phyloP scores from a whole-genome alignment of 192 early-diverging fungal species.

The Coemansia sp. region DNA sequence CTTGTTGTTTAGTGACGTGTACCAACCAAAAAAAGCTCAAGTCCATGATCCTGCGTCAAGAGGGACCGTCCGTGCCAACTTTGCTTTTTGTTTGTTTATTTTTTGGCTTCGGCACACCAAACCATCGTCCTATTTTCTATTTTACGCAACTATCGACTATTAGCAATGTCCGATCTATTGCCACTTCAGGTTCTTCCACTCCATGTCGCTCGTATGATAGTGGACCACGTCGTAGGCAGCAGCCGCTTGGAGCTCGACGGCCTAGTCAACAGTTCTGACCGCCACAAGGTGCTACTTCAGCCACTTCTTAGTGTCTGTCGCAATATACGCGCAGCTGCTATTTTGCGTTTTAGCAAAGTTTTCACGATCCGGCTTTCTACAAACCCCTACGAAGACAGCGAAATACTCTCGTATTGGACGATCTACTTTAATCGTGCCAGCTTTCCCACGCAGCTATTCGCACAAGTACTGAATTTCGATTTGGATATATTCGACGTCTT shows the following conservation, averaged over 20 bases:
- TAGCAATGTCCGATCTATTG: neutral
- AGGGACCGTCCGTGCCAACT: too few species aligned
- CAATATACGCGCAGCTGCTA: neutral
- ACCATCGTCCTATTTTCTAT: too few species aligned
- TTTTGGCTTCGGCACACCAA: too few species aligned
- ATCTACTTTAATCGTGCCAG: neutral
- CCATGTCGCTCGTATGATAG: neutral
- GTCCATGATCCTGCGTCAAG: too few species aligned
- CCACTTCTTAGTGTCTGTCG: neutral
- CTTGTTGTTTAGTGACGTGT: too few species aligned
- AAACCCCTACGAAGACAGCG: neutral
- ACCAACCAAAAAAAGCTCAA: too few species aligned
- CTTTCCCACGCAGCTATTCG: neutral
- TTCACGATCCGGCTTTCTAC: neutral
- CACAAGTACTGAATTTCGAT: neutral
- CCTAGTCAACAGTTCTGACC: neutral
- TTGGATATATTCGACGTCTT: neutral
- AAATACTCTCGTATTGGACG: neutral
- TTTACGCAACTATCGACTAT: neutral
- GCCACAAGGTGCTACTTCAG: neutral
- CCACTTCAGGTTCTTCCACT: neutral
- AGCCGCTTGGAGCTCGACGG: neutral
- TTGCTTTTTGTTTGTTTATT: too few species aligned
- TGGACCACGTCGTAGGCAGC: neutral
- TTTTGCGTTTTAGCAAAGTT: neutral